These are phyloP conservation scores for Raphanus raphanistrum DNA, from an alignment of 345 rosid genomes.

Conservation along the genomic window DNA sequence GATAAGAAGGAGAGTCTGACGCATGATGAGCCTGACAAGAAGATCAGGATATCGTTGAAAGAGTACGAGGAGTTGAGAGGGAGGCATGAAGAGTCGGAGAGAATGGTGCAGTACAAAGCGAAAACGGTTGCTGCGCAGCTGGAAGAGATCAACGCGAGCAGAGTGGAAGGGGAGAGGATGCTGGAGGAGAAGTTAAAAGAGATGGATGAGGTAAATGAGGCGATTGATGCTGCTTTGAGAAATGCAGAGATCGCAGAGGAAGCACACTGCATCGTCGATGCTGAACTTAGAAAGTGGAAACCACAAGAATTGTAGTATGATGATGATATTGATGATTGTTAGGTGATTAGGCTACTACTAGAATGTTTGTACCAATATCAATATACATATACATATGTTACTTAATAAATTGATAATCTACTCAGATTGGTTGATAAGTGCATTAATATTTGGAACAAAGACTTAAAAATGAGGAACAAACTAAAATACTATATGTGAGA, in stretches of 20 bases:
- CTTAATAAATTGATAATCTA: background rate
- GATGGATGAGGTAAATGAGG: constrained; percentile 56
- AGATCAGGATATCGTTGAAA: constrained; percentile 52
- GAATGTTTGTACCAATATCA: constrained; percentile 23
- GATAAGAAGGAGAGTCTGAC: constrained; percentile 30
- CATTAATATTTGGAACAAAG: constrained; percentile 8
- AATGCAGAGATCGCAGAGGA: constrained; percentile 71
- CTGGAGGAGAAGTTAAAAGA: constrained; percentile 57
- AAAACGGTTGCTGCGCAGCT: constrained; percentile 51
- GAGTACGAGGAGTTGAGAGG: constrained; percentile 57
- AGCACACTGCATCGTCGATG: constrained; percentile 59
- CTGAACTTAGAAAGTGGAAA: constrained; percentile 68
- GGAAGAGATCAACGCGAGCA: constrained; percentile 51
- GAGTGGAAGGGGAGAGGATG: constrained; percentile 45
- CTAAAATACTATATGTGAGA: background rate
- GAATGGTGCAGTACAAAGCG: constrained; percentile 53
- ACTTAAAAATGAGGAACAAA: background rate
- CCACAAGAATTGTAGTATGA: constrained; percentile 35
- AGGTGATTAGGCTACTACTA: constrained; percentile 33
- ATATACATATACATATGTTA: background rate
- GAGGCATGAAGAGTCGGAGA: constrained; percentile 53
- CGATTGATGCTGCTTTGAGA: constrained; percentile 64
- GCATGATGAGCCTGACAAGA: constrained; percentile 38
- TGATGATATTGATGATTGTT: constrained; percentile 6
- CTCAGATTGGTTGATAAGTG: background rate